Conservation (phyloP, 1,284 basidiomycete species). For the Peniophora sp. region DNA sequence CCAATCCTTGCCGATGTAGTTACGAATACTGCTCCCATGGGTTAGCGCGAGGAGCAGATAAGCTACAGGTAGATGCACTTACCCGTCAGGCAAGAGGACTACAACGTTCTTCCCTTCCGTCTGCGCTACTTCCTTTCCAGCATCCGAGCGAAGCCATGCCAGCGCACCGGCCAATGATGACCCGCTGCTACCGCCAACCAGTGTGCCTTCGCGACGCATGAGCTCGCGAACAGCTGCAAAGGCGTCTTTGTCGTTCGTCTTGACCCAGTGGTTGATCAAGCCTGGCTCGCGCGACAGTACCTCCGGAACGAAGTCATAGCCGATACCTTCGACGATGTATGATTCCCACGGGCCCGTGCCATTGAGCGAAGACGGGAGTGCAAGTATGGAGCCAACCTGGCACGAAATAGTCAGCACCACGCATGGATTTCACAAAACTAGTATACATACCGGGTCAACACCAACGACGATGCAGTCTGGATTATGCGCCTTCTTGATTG, state of each 20-base stretch:
- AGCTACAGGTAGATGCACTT: background rate
- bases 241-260: slow-evolving; percentile 77
- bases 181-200: slow-evolving; percentile 91
- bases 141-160: slow-evolving; percentile 65
- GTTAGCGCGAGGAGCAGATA: background rate
- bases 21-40: slow-evolving; percentile 63
- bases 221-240: slow-evolving; percentile 71
- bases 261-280: slow-evolving; percentile 75
- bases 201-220: slow-evolving; percentile 84
- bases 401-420: background rate
- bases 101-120: slow-evolving; percentile 82
- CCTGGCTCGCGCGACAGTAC: slow-evolving; percentile 56
- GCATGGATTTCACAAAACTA: background rate
- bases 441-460: slow-evolving; percentile 75
- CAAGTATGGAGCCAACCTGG: slow-evolving; percentile 83
- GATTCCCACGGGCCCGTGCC: slow-evolving; percentile 43
- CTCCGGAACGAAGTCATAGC: slow-evolving; percentile 87
- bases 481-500: slow-evolving; percentile 75
- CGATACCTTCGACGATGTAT: slow-evolving; percentile 92
- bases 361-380: slow-evolving; percentile 49
- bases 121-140: slow-evolving; percentile 61
- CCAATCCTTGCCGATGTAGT: slow-evolving; percentile 95
- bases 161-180: slow-evolving; percentile 77
- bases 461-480: slow-evolving; percentile 70
- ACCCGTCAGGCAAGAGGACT: slow-evolving; percentile 87